Conservation (phyloP, 2,329 filamentous ascomycete species). For the Colletotrichum sp. region DNA sequence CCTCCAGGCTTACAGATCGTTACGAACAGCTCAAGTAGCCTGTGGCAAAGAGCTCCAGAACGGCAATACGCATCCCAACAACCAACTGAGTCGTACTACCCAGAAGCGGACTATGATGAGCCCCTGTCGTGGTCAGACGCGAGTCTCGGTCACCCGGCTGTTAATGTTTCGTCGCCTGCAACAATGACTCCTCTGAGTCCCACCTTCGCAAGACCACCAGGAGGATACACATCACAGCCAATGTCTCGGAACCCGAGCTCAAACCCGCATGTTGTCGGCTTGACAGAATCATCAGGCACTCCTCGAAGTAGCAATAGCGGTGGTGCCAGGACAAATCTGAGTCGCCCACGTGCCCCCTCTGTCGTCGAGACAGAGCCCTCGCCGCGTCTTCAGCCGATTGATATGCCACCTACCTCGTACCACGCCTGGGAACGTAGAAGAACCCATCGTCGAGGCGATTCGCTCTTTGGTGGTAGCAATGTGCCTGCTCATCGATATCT, state of each 20-base stretch:
- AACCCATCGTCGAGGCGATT: neutral
- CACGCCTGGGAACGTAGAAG: constrained; percentile 27
- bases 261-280: constrained; percentile 10
- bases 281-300: neutral
- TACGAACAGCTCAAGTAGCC: constrained; percentile 3
- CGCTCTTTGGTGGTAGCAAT: constrained; percentile 1
- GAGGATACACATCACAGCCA: constrained; percentile 54
- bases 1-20: constrained; percentile 25
- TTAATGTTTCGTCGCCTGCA: constrained; percentile 27
- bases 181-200: constrained; percentile 23
- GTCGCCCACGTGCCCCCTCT: constrained; percentile 35
- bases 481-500: neutral
- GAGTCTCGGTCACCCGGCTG: neutral
- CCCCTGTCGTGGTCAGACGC: neutral
- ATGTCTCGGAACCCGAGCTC: constrained; percentile 52
- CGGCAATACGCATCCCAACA: constrained; percentile 24
- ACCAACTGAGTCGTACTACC: neutral
- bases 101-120: neutral
- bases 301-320: constrained; percentile 25
- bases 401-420: constrained; percentile 33
- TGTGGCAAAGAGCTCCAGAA: neutral
- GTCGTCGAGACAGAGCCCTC: constrained; percentile 51
- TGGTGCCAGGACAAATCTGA: constrained; percentile 26
- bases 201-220: constrained; percentile 23
- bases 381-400: constrained; percentile 35